Percentiles rank a stretch among this genome's conserved stretches.
These are phyloP conservation scores for Colletotrichum sp. DNA, from an alignment of 2,329 filamentous ascomycete species.

Conservation along the genomic window DNA sequence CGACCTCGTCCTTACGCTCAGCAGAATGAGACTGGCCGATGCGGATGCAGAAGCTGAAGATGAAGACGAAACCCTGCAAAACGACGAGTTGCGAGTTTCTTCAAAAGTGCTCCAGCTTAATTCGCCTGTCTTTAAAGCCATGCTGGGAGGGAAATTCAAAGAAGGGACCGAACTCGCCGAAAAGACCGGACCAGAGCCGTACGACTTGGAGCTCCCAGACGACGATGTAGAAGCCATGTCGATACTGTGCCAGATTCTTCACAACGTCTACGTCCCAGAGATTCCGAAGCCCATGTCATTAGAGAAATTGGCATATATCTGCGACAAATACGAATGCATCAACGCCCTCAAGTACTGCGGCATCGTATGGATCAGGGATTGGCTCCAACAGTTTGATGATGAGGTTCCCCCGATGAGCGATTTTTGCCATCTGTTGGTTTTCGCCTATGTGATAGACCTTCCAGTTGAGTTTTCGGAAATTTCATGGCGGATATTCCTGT, in stretches of 20 bases:
- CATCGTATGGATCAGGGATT: slow-evolving; percentile 21
- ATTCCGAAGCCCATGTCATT: slow-evolving; percentile 27
- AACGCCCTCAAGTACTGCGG: slow-evolving; percentile 20
- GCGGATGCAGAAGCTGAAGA: neutral
- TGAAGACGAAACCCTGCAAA: neutral
- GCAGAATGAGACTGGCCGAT: neutral
- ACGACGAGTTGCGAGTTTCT: slow-evolving; percentile 14
- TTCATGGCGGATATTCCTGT: slow-evolving; percentile 20
- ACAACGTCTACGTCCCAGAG: slow-evolving; percentile 30
- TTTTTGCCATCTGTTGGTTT: slow-evolving; percentile 21
- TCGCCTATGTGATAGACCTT: slow-evolving; percentile 22
- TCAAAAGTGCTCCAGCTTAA: slow-evolving; percentile 26
- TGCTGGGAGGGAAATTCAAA: slow-evolving; percentile 26
- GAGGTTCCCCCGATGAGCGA: slow-evolving; percentile 13
- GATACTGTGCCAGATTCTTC: slow-evolving; percentile 35
- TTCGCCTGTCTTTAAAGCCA: slow-evolving; percentile 30
- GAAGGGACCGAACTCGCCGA: slow-evolving; percentile 22
- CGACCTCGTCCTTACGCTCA: slow-evolving; percentile 21
- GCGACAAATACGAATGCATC: slow-evolving; percentile 29
- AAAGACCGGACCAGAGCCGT: neutral
- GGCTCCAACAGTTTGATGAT: slow-evolving; percentile 14
- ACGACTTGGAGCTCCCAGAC: slow-evolving; percentile 25
- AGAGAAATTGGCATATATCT: slow-evolving; percentile 29
- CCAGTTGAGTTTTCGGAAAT: slow-evolving; percentile 18
- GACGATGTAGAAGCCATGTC: slow-evolving; percentile 34